A percentile compares a stretch with the other conserved stretches of the same genome.
Evolutionary conservation across 257 asterid genomes (phyloP).

Genomic region (Gynochthodes officinalis): DNA sequence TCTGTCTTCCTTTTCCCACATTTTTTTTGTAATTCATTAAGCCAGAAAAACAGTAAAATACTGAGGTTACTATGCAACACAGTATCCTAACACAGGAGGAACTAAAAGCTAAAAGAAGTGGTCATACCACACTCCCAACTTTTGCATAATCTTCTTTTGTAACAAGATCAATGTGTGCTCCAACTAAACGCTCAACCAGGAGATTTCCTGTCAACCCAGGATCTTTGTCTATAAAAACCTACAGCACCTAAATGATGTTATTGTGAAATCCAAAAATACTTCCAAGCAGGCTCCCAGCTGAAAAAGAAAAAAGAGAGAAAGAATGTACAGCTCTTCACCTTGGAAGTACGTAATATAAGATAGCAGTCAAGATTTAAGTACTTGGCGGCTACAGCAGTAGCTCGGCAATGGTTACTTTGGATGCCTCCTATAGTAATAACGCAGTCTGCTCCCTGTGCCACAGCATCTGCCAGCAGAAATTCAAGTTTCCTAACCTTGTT

Average conservation of each 20-base stretch:
- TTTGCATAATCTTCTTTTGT: slow-evolving; percentile 89
- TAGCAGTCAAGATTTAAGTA: slow-evolving; percentile 82
- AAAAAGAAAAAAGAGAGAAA: neutral
- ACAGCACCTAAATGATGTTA: slow-evolving; percentile 22
- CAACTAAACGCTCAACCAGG: slow-evolving; percentile 92
- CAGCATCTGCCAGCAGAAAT: slow-evolving; percentile 95
- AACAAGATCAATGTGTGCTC: slow-evolving; percentile 92
- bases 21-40: neutral
- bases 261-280: slow-evolving; percentile 11
- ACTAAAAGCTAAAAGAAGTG: slow-evolving; percentile 7
- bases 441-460: slow-evolving; percentile 86
- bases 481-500: slow-evolving; percentile 97
- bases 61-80: neutral
- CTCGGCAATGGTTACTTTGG: slow-evolving; percentile 98
- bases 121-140: slow-evolving; percentile 72
- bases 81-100: slow-evolving; percentile 1
- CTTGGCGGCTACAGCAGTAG: slow-evolving; percentile 95
- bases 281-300: neutral
- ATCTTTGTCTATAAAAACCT: slow-evolving; percentile 81
- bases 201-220: slow-evolving; percentile 98
- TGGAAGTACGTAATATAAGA: slow-evolving; percentile 89
- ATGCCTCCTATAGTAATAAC: slow-evolving; percentile 89
- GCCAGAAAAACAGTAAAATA: neutral
- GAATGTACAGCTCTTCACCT: slow-evolving; percentile 41
- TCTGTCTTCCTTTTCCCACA: neutral